Evolutionary conservation across 148 eudicot genomes (phyloP).

Genomic region (Cornus suecica): DNA sequence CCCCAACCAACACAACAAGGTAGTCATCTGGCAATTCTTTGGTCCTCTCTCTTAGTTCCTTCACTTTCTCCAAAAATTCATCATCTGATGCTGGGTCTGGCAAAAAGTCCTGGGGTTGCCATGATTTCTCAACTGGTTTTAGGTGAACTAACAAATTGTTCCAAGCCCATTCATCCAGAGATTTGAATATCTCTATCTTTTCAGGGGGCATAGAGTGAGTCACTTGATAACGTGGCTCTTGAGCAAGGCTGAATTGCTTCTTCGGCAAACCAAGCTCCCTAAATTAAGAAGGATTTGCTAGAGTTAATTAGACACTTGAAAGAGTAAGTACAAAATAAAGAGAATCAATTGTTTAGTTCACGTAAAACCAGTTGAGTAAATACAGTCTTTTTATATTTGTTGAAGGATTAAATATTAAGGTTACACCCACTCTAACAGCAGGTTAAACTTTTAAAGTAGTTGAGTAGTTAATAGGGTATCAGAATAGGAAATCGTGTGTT

Average conservation of each 20-base stretch:
- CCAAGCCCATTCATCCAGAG: constrained; percentile 29
- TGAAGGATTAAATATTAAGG: too few species aligned
- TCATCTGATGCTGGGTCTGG: constrained; percentile 26
- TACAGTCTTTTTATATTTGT: too few species aligned
- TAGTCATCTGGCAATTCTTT: constrained; percentile 31
- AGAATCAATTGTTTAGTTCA: too few species aligned
- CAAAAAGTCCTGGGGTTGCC: constrained; percentile 39
- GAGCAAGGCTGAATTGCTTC: constrained; percentile 21
- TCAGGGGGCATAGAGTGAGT: constrained; percentile 29
- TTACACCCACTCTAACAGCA: too few species aligned
- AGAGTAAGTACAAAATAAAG: too few species aligned
- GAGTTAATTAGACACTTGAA: too few species aligned
- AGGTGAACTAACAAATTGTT: constrained; percentile 13
- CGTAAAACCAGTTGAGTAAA: too few species aligned
- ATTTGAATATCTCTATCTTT: constrained; percentile 28
- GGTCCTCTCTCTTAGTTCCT: constrained; percentile 26
- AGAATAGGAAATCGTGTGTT: too few species aligned
- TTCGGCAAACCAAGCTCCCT: constrained; percentile 8
- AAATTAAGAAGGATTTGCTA: too few species aligned
- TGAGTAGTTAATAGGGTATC: too few species aligned
- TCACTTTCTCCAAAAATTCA: constrained; percentile 24
- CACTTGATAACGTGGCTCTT: constrained; percentile 23
- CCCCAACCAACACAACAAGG: constrained; percentile 26
- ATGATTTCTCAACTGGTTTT: constrained; percentile 32
- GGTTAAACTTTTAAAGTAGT: too few species aligned